Evolutionary conservation across 2,329 filamentous ascomycete species (phyloP).

Genomic region (Elsinoe necatrix): DNA sequence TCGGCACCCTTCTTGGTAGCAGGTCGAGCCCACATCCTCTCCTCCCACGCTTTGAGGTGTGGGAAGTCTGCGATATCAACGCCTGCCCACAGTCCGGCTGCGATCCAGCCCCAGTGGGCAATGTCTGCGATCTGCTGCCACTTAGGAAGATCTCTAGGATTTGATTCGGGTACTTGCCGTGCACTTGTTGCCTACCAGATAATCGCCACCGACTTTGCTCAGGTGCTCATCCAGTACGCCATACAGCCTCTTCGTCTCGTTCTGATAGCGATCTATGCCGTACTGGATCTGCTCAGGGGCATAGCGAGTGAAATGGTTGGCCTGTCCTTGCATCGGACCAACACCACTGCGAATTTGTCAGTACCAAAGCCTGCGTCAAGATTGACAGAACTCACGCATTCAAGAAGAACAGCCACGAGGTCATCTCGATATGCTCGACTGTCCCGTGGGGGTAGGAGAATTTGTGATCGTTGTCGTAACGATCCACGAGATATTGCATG

Average conservation of each 20-base stretch:
- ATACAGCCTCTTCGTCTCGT: conserved; percentile 77
- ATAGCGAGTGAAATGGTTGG: conserved; percentile 77
- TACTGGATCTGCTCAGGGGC: conserved; percentile 77
- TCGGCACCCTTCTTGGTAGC: conserved; percentile 68
- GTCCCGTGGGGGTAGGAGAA: conserved; percentile 67
- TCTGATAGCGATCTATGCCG: conserved; percentile 71
- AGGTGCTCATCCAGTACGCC: conserved; percentile 67
- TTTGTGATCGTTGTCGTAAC: conserved; percentile 74
- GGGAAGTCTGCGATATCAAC: conserved; percentile 69
- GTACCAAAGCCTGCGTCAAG: too few relatives aligned
- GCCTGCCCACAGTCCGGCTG: conserved; percentile 50
- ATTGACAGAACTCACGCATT: conserved; percentile 47
- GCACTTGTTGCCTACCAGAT: conserved; percentile 54
- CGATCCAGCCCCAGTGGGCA: conserved; percentile 70
- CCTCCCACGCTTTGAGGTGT: conserved; percentile 66
- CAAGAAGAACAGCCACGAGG: conserved; percentile 65
- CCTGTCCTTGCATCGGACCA: conserved; percentile 46
- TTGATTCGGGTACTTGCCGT: conserved; percentile 34
- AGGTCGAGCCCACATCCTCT: conserved; percentile 58
- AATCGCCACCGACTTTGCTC: conserved; percentile 32
- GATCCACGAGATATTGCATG: conserved; percentile 70
- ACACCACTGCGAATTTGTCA: conserved; percentile 28
- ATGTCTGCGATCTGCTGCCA: conserved; percentile 57
- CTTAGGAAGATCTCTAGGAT: conserved; percentile 9
- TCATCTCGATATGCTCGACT: conserved; percentile 65